Evolutionary conservation across 2,329 filamentous ascomycete genomes (phyloP).

Genomic region (Apiospora hydei): DNA sequence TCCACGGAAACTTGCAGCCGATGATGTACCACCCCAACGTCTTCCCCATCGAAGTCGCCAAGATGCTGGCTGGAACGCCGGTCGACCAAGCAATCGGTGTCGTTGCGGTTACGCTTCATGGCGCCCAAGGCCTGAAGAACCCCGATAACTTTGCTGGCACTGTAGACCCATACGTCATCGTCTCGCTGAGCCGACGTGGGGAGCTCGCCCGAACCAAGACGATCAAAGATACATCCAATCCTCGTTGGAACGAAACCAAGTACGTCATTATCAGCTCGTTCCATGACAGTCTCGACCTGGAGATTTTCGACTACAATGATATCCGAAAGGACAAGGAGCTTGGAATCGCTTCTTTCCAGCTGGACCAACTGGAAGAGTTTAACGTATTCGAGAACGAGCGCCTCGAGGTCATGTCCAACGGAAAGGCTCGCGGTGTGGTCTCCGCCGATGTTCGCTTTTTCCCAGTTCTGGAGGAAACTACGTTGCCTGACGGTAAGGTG

Average conservation of each 20-base stretch:
- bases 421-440: constrained; percentile 82
- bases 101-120: constrained; percentile 87
- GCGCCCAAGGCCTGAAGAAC: constrained; percentile 92
- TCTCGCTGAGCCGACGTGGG: constrained; percentile 84
- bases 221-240: constrained; percentile 82
- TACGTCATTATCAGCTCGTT: constrained; percentile 94
- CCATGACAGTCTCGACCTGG: constrained; percentile 84
- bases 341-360: constrained; percentile 81
- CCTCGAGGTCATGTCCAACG: constrained; percentile 83
- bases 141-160: constrained; percentile 91
- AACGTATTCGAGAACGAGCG: constrained; percentile 83
- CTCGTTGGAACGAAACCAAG: constrained; percentile 95
- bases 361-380: constrained; percentile 82
- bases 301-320: constrained; percentile 92
- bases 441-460: constrained; percentile 91
- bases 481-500: constrained; percentile 76
- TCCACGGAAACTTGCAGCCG: constrained; percentile 89
- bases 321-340: constrained; percentile 96
- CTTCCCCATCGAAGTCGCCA: constrained; percentile 97
- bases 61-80: constrained; percentile 93
- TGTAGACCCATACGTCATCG: constrained; percentile 85
- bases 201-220: constrained; percentile 90
- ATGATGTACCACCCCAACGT: constrained; percentile 99
- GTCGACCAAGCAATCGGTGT: constrained; percentile 97
- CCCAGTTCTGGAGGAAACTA: constrained; percentile 80